These are phyloP conservation scores for Knufia fluminis DNA, from an alignment of 2,329 filamentous ascomycete species.

Conservation along the genomic window DNA sequence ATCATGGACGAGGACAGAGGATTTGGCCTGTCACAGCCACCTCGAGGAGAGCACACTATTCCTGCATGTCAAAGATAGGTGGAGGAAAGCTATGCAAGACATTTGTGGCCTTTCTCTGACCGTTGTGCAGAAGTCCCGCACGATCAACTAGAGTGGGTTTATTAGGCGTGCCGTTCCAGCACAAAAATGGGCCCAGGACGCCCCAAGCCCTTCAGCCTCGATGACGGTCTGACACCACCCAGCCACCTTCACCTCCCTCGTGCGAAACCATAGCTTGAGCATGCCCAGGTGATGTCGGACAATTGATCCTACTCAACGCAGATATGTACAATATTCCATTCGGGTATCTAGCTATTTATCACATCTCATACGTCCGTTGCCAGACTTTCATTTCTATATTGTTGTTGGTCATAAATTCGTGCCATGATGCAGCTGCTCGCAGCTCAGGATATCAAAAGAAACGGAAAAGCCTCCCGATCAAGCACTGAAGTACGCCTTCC, in stretches of 20 bases:
- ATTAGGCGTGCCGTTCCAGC: neutral
- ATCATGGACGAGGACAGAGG: neutral
- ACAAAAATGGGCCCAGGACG: neutral
- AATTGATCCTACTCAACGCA: neutral
- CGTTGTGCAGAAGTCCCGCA: conserved; percentile 1
- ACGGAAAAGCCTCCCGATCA: conserved; percentile 2
- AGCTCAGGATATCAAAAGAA: conserved; percentile 5
- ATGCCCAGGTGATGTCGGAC: too few species aligned
- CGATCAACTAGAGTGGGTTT: neutral
- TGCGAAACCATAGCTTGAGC: too few species aligned
- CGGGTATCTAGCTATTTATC: neutral
- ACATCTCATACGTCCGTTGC: conserved; percentile 3
- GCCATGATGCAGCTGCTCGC: conserved; percentile 2
- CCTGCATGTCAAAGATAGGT: neutral
- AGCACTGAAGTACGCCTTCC: neutral
- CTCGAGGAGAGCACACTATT: neutral
- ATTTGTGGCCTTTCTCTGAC: too few species aligned
- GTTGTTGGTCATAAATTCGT: conserved; percentile 3
- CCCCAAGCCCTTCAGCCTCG: neutral
- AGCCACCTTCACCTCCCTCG: too few species aligned
- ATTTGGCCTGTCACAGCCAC: conserved; percentile 3
- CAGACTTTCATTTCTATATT: conserved; percentile 2
- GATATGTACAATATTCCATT: neutral
- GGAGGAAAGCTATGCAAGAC: neutral
- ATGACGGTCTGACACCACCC: too few species aligned